Conservation (phyloP, 306 rosid genomes). For the Albizia julibrissin region DNA sequence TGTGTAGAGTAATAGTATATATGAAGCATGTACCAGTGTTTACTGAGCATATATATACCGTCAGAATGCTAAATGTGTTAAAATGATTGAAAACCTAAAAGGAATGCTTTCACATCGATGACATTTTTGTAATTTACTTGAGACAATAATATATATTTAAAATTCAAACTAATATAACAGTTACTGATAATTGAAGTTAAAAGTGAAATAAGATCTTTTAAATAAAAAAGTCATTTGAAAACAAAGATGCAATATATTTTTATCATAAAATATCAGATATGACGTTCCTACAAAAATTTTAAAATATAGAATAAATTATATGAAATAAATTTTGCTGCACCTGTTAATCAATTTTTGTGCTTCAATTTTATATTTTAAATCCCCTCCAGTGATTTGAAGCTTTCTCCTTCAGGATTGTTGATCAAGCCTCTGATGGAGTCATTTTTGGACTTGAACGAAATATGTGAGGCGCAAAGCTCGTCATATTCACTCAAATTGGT, state of each 20-base stretch:
- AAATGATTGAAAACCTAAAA: not conserved
- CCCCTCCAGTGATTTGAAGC: not conserved
- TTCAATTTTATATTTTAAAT: not conserved
- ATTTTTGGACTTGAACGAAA: slow-evolving; percentile 41
- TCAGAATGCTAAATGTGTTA: not conserved
- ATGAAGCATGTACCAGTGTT: not conserved
- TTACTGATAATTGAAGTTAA: not conserved
- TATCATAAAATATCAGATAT: not conserved
- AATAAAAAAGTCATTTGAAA: not conserved
- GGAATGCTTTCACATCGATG: not conserved
- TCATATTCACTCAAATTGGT: slow-evolving; percentile 58
- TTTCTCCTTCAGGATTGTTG: not conserved
- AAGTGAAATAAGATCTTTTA: not conserved
- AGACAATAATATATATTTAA: too few relatives aligned
- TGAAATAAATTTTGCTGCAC: not conserved
- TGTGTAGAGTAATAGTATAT: not conserved
- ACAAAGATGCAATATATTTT: not conserved
- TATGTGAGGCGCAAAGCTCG: slow-evolving; percentile 22
- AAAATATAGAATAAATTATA: not conserved
- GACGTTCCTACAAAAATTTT: not conserved
- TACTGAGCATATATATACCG: not conserved
- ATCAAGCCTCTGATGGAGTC: slow-evolving; percentile 42
- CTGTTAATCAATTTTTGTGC: not conserved
- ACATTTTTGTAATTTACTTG: not conserved
- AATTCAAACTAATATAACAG: not conserved